Base-by-base conservation (phyloP, 306 rosid species). In the Glycine tomentella region DNA sequence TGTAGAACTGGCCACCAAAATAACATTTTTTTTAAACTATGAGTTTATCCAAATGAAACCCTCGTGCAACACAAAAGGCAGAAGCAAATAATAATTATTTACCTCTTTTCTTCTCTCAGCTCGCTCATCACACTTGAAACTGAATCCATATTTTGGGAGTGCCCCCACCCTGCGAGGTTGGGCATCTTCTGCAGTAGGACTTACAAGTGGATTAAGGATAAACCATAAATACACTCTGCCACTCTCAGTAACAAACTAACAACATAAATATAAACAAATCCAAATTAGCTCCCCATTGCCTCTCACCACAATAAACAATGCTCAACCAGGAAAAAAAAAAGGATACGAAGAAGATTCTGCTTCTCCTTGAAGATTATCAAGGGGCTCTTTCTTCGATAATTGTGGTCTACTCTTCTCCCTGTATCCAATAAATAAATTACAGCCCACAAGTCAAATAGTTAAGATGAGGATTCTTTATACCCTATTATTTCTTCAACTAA, bases 41-140 rank as follows among this genome's bases (percentile, higher is more conserved):
- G 31, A 25, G 31, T 25, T 25, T 1, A 25, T 25, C 31, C 1
- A 25, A 25, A 25, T 25, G 31, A 25, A 25, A 79, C 49, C 73
- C 17, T 5, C 44, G 66, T 13, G 72, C 12, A 74, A 74, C 46
- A 65, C 51, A 78, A 59, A 52, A 74, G 42, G 78, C 67, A 34
- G 66, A 69, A 80, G 73, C 53, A 50, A 25, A 25, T 25, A 25
- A 81, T 67, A 69, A 87, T 84, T 85, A 80, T 86, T 81, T 34
- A 92, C 99, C 95, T 92, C 95, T 83, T 49, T 96, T 88, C 99
- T 91, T 84, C 89, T 93, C 84, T 88, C 94, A 87, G 99, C 99
- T 80, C 99, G 90, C 82, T 93, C 97, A 83, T 91, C 90, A 78
- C 99, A 96, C 91, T 48, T 93, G 89, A 96, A 96, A 84, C 92